Percentiles rank a stretch among this genome's conserved stretches.
Conservation (phyloP, 257 asterid genomes). For the Solanum arcanum region DNA sequence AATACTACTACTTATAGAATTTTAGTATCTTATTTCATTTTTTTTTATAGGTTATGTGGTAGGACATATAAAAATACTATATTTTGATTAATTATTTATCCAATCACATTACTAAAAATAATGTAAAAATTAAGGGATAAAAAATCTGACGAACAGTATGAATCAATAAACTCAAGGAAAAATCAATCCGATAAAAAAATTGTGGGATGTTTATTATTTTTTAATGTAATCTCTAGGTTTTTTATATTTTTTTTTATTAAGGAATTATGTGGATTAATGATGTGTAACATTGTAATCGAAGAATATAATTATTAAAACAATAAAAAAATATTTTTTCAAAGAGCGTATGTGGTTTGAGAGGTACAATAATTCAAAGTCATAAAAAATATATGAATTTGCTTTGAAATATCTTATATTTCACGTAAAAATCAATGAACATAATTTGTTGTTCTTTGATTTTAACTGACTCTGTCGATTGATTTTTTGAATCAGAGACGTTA, state of each 20-base stretch:
- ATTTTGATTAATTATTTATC: not conserved
- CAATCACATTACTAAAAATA: too few relatives aligned
- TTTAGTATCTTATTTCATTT: not conserved
- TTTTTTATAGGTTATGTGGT: not conserved
- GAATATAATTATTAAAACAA: too few relatives aligned
- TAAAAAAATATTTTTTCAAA: too few relatives aligned
- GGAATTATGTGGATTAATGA: too few relatives aligned
- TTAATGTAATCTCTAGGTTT: too few relatives aligned
- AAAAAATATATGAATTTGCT: not conserved
- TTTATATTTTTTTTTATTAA: too few relatives aligned
- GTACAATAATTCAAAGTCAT: too few relatives aligned
- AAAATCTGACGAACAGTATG: too few relatives aligned
- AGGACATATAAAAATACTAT: not conserved
- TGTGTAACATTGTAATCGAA: not conserved
- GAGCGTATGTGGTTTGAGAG: not conserved
- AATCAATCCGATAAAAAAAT: too few relatives aligned
- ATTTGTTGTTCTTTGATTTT: too few relatives aligned
- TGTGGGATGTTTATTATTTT: not conserved
- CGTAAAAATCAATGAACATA: too few relatives aligned
- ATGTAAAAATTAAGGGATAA: not conserved
- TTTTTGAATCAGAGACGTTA: not conserved
- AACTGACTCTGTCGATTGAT: fast-evolving
- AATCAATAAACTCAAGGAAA: not conserved
- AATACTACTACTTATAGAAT: not conserved
- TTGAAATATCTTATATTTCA: too few relatives aligned